Conservation (phyloP, 371 early-diverging fungal species). For the Mucor piriformis region DNA sequence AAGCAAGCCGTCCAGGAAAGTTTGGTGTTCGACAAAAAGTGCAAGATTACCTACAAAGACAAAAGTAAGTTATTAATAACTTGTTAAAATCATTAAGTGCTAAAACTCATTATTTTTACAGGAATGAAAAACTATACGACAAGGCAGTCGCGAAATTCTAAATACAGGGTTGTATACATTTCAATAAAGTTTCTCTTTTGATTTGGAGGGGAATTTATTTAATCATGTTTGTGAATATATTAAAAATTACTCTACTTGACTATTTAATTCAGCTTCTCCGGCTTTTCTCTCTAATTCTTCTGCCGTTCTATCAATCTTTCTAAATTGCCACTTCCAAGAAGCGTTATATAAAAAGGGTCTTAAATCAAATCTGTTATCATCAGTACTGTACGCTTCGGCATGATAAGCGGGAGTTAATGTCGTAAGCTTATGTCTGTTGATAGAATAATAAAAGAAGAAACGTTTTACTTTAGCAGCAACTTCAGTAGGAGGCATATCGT, state of each 20-base stretch:
- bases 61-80: neutral
- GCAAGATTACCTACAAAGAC: constrained; percentile 56
- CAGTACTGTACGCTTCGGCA: constrained; percentile 93
- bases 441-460: constrained; percentile 94
- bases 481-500: constrained; percentile 62
- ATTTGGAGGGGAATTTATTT: no score
- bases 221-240: neutral
- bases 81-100: no score
- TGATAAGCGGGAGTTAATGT: constrained; percentile 96
- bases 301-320: constrained; percentile 77
- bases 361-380: constrained; percentile 96
- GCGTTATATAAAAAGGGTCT: constrained; percentile 95
- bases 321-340: constrained; percentile 91
- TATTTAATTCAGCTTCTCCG: constrained; percentile 19
- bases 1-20: constrained; percentile 57
- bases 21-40: constrained; percentile 69
- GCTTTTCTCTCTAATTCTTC: constrained; percentile 28
- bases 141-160: no score
- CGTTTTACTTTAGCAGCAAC: constrained; percentile 91
- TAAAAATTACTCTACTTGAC: constrained; percentile 16
- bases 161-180: no score
- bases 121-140: no score
- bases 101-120: no score
- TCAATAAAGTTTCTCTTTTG: no score
- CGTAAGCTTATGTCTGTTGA: constrained; percentile 98